Base-by-base conservation (phyloP, 177 flowering plant species). In the Vitis hybrid region DNA sequence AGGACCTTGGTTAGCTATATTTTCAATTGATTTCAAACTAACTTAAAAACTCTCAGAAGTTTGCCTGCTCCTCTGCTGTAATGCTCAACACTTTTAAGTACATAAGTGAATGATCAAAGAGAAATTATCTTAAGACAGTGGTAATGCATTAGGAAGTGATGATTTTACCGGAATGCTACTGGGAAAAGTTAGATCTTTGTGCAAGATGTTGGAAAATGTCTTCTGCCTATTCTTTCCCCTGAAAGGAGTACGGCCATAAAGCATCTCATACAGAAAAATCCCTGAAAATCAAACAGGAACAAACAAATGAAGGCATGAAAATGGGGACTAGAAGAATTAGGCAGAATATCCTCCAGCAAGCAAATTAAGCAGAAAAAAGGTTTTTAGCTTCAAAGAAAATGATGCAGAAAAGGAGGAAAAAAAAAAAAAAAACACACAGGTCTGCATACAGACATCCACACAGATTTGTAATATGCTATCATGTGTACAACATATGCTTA, bases 171-270 rank as follows among this genome's bases (percentile, higher is more conserved):
- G 94, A 50, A 92, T 87, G 82, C 97, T 91, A 63, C 94, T 91
- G 40, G 97, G 97, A 73, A 94, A 94, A 7, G 99, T 94, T 49
- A 94, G 97, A 74, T 91, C 97, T 76, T 94, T 94, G 85, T 83
- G 86, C 81, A 94, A 79, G 77, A 94, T 91, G 82, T 94, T 94
- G 59, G 89, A 82, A 81, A 94, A 94, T 72, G 99, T 91, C 80
- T 85, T 94, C 84, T 91, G 97, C 84, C 98, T 86, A 56, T 92
- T 94, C 76, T 92, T 94, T 65, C 98, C 98, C 70, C 97, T 80
- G 76, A 94, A 94, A 51, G 98, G 98, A 24, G 97, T 94, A 11
- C 98, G 95, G 5, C 97, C 97, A 80, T 94, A 94, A 40, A 92
- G 89, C 98, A 94, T 91, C 86, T 94, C 98, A 77, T 89, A 94